Evolutionary conservation across 129 eudicot genomes (phyloP).

Genomic region (Flaveria linearis): DNA sequence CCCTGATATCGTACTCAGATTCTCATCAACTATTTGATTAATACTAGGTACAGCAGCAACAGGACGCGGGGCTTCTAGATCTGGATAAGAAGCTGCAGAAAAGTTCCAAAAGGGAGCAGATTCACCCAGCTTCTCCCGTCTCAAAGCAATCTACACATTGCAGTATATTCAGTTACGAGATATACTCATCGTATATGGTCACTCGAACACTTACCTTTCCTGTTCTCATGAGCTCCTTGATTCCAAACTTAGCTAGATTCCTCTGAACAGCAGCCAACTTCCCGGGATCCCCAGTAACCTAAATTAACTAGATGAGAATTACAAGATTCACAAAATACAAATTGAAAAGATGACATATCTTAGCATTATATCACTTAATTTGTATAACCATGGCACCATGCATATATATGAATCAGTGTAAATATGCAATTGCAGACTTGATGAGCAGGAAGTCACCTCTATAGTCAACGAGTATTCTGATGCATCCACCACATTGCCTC

Average conservation of each 20-base stretch:
- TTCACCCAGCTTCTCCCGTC: constrained; percentile 89
- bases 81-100: constrained; percentile 97
- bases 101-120: constrained; percentile 93
- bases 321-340: neutral
- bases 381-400: neutral
- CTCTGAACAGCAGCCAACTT: constrained; percentile 82
- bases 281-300: constrained; percentile 99
- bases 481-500: constrained; percentile 74
- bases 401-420: neutral
- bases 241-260: constrained; percentile 79
- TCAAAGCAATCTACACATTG: constrained; percentile 69
- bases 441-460: constrained; percentile 57
- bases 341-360: neutral
- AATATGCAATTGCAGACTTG: constrained; percentile 16
- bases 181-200: neutral
- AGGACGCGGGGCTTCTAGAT: constrained; percentile 52
- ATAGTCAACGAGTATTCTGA: constrained; percentile 71
- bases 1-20: constrained; percentile 26
- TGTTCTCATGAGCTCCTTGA: constrained; percentile 84
- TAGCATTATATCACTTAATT: neutral
- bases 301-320: constrained; percentile 23
- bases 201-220: constrained; percentile 63
- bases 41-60: constrained; percentile 15
- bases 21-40: constrained; percentile 22
- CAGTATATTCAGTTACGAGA: constrained; percentile 24